phyloP scores from a whole-genome alignment of 768 basidiomycete genomes.

The Mycena filopes region DNA sequence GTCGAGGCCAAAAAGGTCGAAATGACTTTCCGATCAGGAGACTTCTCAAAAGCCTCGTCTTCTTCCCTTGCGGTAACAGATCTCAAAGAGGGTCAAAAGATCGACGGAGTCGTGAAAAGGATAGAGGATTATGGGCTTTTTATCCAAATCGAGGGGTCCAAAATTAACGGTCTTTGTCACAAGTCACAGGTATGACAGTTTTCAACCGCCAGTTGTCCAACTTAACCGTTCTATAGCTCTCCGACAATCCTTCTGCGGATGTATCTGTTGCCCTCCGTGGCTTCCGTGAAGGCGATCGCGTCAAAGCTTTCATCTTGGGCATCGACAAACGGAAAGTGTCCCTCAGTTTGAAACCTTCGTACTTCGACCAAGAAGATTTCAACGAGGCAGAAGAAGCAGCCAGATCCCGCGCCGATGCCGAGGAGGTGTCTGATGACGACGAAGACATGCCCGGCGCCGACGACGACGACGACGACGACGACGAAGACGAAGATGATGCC shows the following conservation, averaged over 20 bases:
- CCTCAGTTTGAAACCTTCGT: constrained; percentile 90
- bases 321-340: constrained; percentile 84
- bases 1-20: constrained; percentile 82
- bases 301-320: constrained; percentile 80
- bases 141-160: constrained; percentile 86
- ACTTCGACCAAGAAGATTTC: constrained; percentile 78
- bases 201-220: not conserved
- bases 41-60: constrained; percentile 52
- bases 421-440: constrained; percentile 40
- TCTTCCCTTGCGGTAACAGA: constrained; percentile 59
- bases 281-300: constrained; percentile 88
- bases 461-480: constrained; percentile 40
- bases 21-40: constrained; percentile 84
- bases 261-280: constrained; percentile 78
- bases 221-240: constrained; percentile 66
- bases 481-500: constrained; percentile 48
- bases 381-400: constrained; percentile 42
- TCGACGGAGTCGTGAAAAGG: constrained; percentile 64
- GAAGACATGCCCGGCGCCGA: constrained; percentile 28
- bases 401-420: constrained; percentile 32
- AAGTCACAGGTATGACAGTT: constrained; percentile 80
- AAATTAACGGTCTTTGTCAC: constrained; percentile 91
- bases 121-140: constrained; percentile 94
- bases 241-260: constrained; percentile 88
- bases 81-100: constrained; percentile 80